phyloP scores from a whole-genome alignment of 2,329 filamentous ascomycete species.

The Fusarium chaquense region DNA sequence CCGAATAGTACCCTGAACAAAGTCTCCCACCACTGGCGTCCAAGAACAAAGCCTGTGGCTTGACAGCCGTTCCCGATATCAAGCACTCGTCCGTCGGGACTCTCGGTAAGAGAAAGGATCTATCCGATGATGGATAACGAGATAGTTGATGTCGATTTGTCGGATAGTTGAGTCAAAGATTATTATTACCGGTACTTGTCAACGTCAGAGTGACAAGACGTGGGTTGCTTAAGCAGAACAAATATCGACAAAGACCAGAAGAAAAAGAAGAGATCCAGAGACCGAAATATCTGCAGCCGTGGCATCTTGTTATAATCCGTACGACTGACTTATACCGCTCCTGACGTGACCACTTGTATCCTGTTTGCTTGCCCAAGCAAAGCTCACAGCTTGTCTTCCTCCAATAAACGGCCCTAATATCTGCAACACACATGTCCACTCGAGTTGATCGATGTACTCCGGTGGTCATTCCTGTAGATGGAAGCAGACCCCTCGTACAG shows the following conservation, averaged over 20 bases:
- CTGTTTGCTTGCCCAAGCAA: slow-evolving; percentile 40
- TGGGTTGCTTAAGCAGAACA: slow-evolving; percentile 1
- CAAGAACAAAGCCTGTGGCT: slow-evolving; percentile 19
- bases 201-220: slow-evolving; percentile 3
- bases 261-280: slow-evolving; percentile 23
- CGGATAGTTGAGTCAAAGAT: slow-evolving; percentile 10
- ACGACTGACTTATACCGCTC: slow-evolving; percentile 44
- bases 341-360: slow-evolving; percentile 21
- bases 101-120: slow-evolving; percentile 12
- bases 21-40: not conserved
- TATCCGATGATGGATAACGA: slow-evolving; percentile 11
- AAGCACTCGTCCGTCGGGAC: slow-evolving; percentile 35
- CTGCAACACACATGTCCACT: slow-evolving; percentile 29
- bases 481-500: slow-evolving; percentile 38
- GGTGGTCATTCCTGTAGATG: slow-evolving; percentile 24
- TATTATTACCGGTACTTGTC: slow-evolving; percentile 3
- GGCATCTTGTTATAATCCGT: slow-evolving; percentile 45
- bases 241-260: slow-evolving; percentile 17
- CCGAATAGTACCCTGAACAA: not conserved
- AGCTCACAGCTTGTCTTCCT: slow-evolving; percentile 8
- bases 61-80: slow-evolving; percentile 22
- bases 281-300: slow-evolving; percentile 31
- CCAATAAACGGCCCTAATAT: slow-evolving; percentile 38
- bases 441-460: slow-evolving; percentile 29
- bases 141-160: slow-evolving; percentile 4